These are phyloP conservation scores for Detonula confervacea DNA, from an alignment of 352 stramenopile genomes.

Conservation along the genomic window DNA sequence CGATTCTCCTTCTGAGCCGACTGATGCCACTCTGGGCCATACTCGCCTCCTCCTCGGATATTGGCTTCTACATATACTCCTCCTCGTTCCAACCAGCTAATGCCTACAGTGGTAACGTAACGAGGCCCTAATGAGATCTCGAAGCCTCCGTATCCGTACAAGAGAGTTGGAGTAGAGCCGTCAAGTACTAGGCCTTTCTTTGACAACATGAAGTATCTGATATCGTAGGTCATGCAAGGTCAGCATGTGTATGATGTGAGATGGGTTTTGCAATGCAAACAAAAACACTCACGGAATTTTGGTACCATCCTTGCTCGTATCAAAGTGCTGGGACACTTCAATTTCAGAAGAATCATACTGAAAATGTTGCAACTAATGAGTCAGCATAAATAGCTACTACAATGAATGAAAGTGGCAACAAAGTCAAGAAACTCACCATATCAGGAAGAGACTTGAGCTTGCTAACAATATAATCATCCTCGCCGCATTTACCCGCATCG, in stretches of 20 bases:
- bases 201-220: constrained; percentile 93
- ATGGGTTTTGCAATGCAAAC: no score
- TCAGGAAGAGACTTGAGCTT: no score
- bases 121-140: constrained; percentile 90
- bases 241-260: no score
- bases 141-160: constrained; percentile 93
- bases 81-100: constrained; percentile 89
- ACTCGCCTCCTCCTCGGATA: constrained; percentile 88
- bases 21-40: constrained; percentile 89
- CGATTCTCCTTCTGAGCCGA: constrained; percentile 91
- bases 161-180: constrained; percentile 86
- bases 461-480: no score
- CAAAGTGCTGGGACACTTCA: constrained; percentile 90
- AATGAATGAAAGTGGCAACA: no score
- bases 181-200: constrained; percentile 82
- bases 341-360: no score
- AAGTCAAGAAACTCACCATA: no score
- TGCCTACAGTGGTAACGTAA: constrained; percentile 87
- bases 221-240: no score
- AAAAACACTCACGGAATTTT: no score
- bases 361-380: no score
- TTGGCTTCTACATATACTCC: constrained; percentile 89
- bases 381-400: no score
- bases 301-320: constrained; percentile 90
- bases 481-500: constrained; percentile 36